Evolutionary conservation across 2,329 filamentous ascomycete species (phyloP).

Genomic region (Cladosporium sp.): DNA sequence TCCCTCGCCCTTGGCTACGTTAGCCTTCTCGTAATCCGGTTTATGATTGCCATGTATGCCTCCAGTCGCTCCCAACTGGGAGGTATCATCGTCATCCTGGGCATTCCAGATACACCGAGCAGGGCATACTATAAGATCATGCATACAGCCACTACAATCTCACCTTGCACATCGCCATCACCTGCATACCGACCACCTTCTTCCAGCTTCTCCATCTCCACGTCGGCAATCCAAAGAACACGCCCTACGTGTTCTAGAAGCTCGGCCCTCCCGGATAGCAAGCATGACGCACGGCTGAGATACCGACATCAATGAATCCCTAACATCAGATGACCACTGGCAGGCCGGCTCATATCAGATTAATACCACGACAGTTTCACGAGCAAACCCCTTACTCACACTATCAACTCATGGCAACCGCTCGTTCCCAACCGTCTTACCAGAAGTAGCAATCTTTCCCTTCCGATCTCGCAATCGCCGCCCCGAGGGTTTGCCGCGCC

Average conservation of each 20-base stretch:
- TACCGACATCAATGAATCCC: background rate
- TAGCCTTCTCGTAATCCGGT: background rate
- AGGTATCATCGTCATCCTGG: background rate
- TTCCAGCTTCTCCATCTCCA: background rate
- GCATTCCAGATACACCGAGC: background rate
- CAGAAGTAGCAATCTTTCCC: background rate
- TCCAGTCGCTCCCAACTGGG: background rate
- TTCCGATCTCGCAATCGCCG: constrained; percentile 9
- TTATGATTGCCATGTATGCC: background rate
- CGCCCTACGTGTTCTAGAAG: background rate
- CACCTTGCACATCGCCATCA: too few relatives aligned
- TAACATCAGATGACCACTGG: background rate
- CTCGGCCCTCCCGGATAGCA: background rate
- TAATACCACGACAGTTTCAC: background rate
- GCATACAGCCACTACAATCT: background rate
- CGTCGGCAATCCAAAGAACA: background rate
- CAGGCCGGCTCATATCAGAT: background rate
- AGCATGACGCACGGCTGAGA: constrained; percentile 1
- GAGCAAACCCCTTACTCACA: background rate
- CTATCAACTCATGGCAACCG: background rate
- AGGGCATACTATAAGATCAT: background rate
- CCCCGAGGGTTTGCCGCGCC: constrained; percentile 2
- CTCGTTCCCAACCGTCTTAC: background rate
- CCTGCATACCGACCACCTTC: background rate
- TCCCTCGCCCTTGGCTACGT: background rate